A percentile compares a stretch with the other conserved stretches of the same genome.
Conservation (phyloP, 2,329 filamentous ascomycete genomes). For the Aspergillus brunneoviolaceus region DNA sequence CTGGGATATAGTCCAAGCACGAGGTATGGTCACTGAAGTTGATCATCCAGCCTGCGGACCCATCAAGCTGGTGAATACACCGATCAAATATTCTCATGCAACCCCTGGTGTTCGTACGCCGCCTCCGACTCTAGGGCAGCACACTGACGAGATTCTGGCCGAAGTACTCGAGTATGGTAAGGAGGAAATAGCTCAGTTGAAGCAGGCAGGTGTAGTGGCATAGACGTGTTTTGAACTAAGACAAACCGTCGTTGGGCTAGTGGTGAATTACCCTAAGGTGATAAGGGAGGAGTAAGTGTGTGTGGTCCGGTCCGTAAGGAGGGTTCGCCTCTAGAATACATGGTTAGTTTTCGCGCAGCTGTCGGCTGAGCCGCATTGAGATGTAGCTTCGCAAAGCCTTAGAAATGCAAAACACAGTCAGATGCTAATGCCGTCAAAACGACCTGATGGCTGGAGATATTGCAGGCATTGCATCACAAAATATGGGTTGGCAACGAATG, state of each 20-base stretch:
- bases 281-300: not conserved
- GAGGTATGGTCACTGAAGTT: slow-evolving; percentile 86
- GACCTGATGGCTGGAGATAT: not conserved
- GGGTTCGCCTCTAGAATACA: not conserved
- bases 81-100: slow-evolving; percentile 88
- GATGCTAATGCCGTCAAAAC: not conserved
- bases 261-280: not conserved
- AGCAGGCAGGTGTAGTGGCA: slow-evolving; percentile 65
- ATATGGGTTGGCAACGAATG: not conserved
- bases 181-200: slow-evolving; percentile 62
- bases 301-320: slow-evolving; percentile 2
- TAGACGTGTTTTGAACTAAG: slow-evolving; percentile 28
- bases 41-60: slow-evolving; percentile 80
- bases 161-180: slow-evolving; percentile 62
- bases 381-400: not conserved
- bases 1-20: slow-evolving; percentile 57
- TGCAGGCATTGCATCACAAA: not conserved
- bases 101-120: slow-evolving; percentile 72
- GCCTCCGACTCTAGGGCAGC: slow-evolving; percentile 82
- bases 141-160: slow-evolving; percentile 74
- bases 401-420: not conserved
- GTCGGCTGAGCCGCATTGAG: slow-evolving; percentile 1
- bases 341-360: not conserved
- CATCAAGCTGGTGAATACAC: slow-evolving; percentile 88
- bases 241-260: not conserved